Base-by-base conservation (phyloP, 768 basidiomycete species). In the Macrolepiota albuminosa region DNA sequence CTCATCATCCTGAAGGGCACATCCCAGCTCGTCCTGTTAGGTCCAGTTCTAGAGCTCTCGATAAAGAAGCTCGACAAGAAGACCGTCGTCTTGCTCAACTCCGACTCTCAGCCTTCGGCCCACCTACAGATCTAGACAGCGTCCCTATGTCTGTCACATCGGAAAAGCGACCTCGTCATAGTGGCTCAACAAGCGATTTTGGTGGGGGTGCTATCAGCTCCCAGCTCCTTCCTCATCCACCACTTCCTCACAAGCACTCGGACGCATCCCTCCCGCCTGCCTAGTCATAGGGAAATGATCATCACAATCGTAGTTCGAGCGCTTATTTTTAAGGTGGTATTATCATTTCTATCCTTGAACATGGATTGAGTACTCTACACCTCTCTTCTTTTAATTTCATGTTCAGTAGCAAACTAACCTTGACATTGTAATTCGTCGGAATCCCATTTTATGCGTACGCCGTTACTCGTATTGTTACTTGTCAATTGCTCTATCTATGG, bases 121-220 rank as follows among this genome's bases (percentile, higher is more conserved):
- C 85, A 14, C 84, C 83, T 40, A 81, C 82, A 0, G 81, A 43
- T 39, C 2, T 16, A 10, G 42, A 85, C 50, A 86, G 84, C 58
- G 72, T 84, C 40, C 81, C 83, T 1, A 73, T 82, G 58, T 81
- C 83, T 16, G 76, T 82, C n/a, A 81, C 81, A 3, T 51, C 50
- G 34, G 83, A 84, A 11, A 71, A 83, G 36, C 73, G 80, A 52
- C 83, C 82, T 68, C 73, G 79, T 40, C 75, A 79, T 47, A 81
- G 73, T 61, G 72, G 72, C 26, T 72, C 72, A 4, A 75, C 76
- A 0, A 72, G 71, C 18, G 62, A 53, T 6, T 57, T 61, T 40
- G 33, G 56, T 16, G 59, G 52, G 48, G 29, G 33, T 29, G 42
- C 62, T 36, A 42, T 56, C 0, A 76, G 74, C 16, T 69, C 64